Base-by-base conservation (phyloP, 371 early-diverging fungal species). In the Mucor plumbeus region DNA sequence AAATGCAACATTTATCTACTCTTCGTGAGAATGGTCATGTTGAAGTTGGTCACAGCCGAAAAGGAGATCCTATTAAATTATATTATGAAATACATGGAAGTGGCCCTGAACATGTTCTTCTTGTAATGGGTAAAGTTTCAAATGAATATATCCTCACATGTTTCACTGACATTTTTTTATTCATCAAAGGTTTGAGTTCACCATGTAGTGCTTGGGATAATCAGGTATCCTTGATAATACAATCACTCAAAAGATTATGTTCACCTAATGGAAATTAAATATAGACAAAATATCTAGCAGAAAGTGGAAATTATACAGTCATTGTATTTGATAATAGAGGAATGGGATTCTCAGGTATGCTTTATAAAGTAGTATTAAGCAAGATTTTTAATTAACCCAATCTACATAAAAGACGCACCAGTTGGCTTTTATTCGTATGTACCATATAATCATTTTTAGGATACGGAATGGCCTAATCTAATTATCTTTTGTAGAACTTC, bases 281-380 rank as follows among this genome's bases (percentile, higher is more conserved):
- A 5, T 79, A 89, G 83, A 82, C 88, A 0, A 71, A 86, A 50
- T 84, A 80, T 65, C 85, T 93, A 67, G 85, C 87, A 7, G 38
- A 61, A 15, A 81, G 78, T 33, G 84, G 82, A 40, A 84, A 87
- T 35, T 94, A 88, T 72, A 88, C 89, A 14, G 84, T 91, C 4
- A 85, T 92, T 61, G 84, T 92, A 14, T 91, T 92, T 69, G 95
- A 95, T 69, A 93, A 93, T 79, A 77, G 94, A 63, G 95, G 94
- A 33, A 84, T 87, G 61, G 94, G 95, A 8, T 68, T 74, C 44
- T 80, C 84, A 61, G 81, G 82, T 75, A 76, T n/a, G 59, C 43
- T 44, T 6, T 50, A 11, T 26, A 7, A 38, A 38, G 44, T 44
- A 10, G 21, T 21, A 5, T 21, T 7, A 41, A 10, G 26, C 11